Evolutionary conservation across 257 asterid genomes (phyloP), one percentile per base, ranked within the genome.

Genomic region (Coffea canephora): DNA sequence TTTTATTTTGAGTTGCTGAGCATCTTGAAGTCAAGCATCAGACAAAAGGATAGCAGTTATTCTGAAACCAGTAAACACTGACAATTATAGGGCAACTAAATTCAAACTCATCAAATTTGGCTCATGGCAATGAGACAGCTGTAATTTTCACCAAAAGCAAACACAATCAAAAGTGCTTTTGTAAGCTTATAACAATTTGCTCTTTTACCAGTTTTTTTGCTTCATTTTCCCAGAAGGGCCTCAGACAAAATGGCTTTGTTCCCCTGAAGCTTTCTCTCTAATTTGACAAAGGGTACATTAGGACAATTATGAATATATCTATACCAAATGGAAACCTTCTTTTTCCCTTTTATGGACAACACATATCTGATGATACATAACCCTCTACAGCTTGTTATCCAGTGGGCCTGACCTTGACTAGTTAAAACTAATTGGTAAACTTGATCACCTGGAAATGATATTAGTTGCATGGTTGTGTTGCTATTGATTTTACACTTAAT

Each of bases 21-120:
- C 52, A 55, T 74, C 78, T 52, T 52, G 77, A 74, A 16, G 48
- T 31, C 16, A 74, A 52, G 77, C 39, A 31, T 74, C 77, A 2
- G 48, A 34, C 72, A 67, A 67, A 67, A 14, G 16, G 8, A 57
- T 57, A 18, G 64, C n/a, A 50, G 23, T 57, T 57, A 19, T 57
- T 57, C n/a, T 16, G 25, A 8, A 57, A 18, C 8, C 21, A 57
- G 64, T 57, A 21, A 57, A 16, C 64, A 57, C 25, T 3, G 64
- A 57, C n/a, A 16, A 57, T 57, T n/a, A 3, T 57, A 57, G 23
- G n/a, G 64, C 14, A 50, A 50, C 55, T 50, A 50, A 50, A 50
- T 14, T 10, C 12, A 50, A 10, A 50, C 55, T 50, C 55, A 12
- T 57, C 16, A 57, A n/a, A 57, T 57, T 57, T 8, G 8, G 64